These are phyloP conservation scores for Phytophthora foliorum DNA, from an alignment of 352 stramenopile species.

Conservation along the genomic window DNA sequence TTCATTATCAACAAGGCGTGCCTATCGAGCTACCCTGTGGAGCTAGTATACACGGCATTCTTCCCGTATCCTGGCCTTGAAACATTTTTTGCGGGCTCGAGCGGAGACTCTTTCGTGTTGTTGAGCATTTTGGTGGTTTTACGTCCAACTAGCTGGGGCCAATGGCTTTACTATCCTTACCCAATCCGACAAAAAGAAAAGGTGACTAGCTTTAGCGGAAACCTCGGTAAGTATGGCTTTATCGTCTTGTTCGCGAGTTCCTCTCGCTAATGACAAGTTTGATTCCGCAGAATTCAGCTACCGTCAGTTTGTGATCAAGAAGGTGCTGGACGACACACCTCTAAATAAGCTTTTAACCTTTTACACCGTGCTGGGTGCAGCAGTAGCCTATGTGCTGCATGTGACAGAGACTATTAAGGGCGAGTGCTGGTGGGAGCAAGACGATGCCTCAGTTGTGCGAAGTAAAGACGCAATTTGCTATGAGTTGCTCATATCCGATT, in stretches of 20 bases:
- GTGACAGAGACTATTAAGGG: conserved; percentile 61
- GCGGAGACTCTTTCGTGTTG: conserved; percentile 47
- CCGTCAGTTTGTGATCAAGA: conserved; percentile 77
- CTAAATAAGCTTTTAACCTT: conserved; percentile 53
- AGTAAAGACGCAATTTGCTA: conserved; percentile 47
- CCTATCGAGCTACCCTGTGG: conserved; percentile 33
- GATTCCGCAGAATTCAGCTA: conserved; percentile 68
- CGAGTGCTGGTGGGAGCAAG: conserved; percentile 36
- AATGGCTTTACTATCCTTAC: conserved; percentile 73
- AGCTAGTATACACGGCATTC: conserved; percentile 46
- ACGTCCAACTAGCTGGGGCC: conserved; percentile 59
- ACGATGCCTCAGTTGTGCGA: not conserved
- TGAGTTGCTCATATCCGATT: conserved; percentile 40
- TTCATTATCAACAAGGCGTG: conserved; percentile 9
- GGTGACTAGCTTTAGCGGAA: conserved; percentile 65
- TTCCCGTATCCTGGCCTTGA: conserved; percentile 72
- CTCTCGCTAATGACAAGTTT: not conserved
- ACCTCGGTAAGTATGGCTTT: conserved; percentile 45
- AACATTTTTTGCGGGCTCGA: conserved; percentile 24
- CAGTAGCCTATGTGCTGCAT: conserved; percentile 55
- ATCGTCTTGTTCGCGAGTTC: not conserved
- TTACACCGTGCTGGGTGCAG: conserved; percentile 26
- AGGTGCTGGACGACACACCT: conserved; percentile 68
- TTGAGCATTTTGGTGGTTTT: conserved; percentile 54
- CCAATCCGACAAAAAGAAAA: conserved; percentile 78